These are phyloP conservation scores for Metschnikowia gelsemii DNA, from an alignment of 805 yeast genomes.

Conservation along the genomic window DNA sequence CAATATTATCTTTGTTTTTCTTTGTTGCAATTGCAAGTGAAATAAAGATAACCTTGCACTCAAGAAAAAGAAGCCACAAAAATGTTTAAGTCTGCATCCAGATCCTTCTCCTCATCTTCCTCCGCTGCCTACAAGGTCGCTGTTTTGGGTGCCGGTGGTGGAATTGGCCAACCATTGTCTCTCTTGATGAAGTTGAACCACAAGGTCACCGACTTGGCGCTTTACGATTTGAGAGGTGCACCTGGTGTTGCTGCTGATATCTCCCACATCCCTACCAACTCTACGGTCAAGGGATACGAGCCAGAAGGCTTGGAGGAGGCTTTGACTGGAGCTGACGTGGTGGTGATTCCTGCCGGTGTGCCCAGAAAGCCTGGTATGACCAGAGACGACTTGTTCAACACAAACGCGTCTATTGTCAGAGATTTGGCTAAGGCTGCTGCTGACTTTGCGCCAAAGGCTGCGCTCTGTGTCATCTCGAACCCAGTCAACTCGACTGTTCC, in stretches of 20 bases:
- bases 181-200: conserved; percentile 82
- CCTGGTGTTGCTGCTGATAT: conserved; percentile 97
- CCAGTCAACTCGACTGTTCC: conserved; percentile 98
- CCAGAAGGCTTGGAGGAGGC: conserved; percentile 77
- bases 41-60: too few species aligned
- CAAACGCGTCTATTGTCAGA: conserved; percentile 93
- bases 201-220: conserved; percentile 80
- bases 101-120: conserved; percentile 68
- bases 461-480: conserved; percentile 80
- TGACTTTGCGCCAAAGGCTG: conserved; percentile 80
- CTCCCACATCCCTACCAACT: conserved; percentile 90
- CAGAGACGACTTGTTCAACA: conserved; percentile 94
- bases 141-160: conserved; percentile 86
- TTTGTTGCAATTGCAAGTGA: background rate
- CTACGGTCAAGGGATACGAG: conserved; percentile 81
- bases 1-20: background rate
- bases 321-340: conserved; percentile 76
- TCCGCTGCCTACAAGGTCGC: conserved; percentile 68
- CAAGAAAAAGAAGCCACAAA: conserved; percentile 1
- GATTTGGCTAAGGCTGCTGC: conserved; percentile 87
- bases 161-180: conserved; percentile 74
- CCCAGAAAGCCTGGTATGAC: conserved; percentile 99
- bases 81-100: conserved; percentile 59
- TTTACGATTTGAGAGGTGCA: conserved; percentile 88
- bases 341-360: conserved; percentile 95